phyloP scores from a whole-genome alignment of 495 filamentous ascomycete genomes.

The Aspergillus cavernicola region DNA sequence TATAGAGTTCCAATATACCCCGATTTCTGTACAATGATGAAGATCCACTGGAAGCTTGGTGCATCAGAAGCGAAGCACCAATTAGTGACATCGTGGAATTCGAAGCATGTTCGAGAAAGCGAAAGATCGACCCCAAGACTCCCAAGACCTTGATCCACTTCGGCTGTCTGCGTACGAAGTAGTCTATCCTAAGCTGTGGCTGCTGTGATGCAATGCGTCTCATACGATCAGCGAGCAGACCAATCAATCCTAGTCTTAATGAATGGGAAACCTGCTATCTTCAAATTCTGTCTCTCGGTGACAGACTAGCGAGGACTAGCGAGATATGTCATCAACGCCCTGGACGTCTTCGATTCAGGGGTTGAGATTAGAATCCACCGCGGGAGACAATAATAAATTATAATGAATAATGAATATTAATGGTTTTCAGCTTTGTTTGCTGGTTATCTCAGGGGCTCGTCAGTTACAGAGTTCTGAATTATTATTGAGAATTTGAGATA shows the following conservation, averaged over 20 bases:
- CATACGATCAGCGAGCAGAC: constrained; percentile 2
- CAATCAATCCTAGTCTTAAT: neutral
- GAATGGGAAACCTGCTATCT: neutral
- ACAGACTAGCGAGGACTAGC: constrained; percentile 15
- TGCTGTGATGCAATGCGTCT: constrained; percentile 8
- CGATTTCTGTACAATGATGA: neutral
- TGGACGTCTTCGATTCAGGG: constrained; percentile 6
- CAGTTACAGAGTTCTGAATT: neutral
- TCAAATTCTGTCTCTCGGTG: neutral
- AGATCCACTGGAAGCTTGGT: neutral
- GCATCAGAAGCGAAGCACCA: neutral
- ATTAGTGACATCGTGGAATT: neutral
- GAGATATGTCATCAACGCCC: constrained; percentile 16
- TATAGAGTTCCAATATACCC: constrained; percentile 1
- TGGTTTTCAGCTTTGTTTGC: neutral
- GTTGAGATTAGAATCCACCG: constrained; percentile 8
- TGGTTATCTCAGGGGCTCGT: neutral
- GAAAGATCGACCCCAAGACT: neutral
- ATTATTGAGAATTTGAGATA: neutral
- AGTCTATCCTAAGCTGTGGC: constrained; percentile 1
- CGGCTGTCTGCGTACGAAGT: neutral
- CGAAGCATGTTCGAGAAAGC: neutral
- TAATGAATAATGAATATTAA: no score
- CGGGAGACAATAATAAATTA: neutral
- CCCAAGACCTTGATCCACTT: constrained; percentile 2